phyloP scores from a whole-genome alignment of 2,329 filamentous ascomycete genomes.

The Cladosporium oxysporum region DNA sequence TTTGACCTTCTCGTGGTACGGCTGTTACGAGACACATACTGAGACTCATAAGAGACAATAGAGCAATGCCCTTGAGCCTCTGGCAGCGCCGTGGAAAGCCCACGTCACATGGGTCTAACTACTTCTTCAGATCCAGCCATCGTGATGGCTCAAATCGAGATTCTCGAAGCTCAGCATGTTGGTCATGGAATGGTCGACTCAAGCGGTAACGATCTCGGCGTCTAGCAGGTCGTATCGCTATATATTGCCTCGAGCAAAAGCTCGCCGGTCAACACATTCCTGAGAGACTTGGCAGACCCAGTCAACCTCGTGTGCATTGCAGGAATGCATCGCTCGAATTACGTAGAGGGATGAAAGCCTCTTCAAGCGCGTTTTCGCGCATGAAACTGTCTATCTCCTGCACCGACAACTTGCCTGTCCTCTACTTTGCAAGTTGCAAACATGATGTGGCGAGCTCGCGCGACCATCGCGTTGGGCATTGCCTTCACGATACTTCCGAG shows the following conservation, averaged over 20 bases:
- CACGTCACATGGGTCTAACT: background rate
- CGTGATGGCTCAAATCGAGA: background rate
- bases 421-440: background rate
- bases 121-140: background rate
- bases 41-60: background rate
- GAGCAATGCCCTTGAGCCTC: background rate
- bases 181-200: background rate
- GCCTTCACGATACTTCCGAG: background rate
- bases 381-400: background rate
- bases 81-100: background rate
- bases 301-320: background rate
- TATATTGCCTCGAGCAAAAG: background rate
- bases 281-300: background rate
- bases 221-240: background rate
- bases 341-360: background rate
- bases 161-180: background rate
- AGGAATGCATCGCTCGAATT: background rate
- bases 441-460: background rate
- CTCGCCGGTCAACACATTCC: background rate
- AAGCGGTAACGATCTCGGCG: background rate
- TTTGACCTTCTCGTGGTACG: background rate
- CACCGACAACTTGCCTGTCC: background rate
- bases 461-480: background rate
- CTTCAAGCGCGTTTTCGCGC: background rate
- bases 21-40: background rate